Base-by-base conservation (phyloP, 2,329 filamentous ascomycete genomes). In the Phyllosticta citriasiana region DNA sequence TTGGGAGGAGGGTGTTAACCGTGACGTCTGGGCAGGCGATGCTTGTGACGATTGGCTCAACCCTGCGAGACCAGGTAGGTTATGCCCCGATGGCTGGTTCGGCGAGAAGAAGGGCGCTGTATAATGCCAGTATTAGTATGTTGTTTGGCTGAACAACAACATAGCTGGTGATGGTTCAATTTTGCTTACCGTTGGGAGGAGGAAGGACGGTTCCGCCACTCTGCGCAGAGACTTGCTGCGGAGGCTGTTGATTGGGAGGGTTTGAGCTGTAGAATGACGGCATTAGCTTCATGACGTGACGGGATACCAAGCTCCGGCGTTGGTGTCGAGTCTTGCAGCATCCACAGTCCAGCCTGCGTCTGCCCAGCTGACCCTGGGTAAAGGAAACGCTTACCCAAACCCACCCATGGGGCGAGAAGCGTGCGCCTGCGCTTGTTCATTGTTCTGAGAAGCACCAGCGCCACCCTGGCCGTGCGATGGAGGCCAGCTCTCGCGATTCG, bases 361-460 rank as follows among this genome's bases (percentile, higher is more conserved):
- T 47, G 40, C 40, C 40, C 52, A 53, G 22, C 52, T 53, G 52
- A 27, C 52, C 19, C 10, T 53, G 52, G 19, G 22, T 53, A 25
- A 53, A 35, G 52, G 25, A 19, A 26, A 2, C 24, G 54, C 40
- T 55, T 64, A 75, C 73, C 71, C 72, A 65, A 71, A 75, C 27
- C 69, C 62, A 56, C 71, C 72, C 51, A 74, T 64, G 25, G 72
- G 66, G 47, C 73, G 71, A 57, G 70, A 66, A 25, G 66, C 64
- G 62, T 73, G 72, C 33, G 66, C 67, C 64, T 71, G 71, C 47
- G 57, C 65, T 63, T 72, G 70, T 26, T 74, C 71, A 61, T 70
- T 66, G 68, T 72, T 71, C 59, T 74, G 76, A 57, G 79, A 75
- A 5, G 78, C 76, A 53, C 80, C 72, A 62, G 81, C 80, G 33